A percentile compares a stretch with the other conserved stretches of the same genome.
These are phyloP conservation scores for Ascochyta pisi DNA, from an alignment of 2,329 filamentous ascomycete genomes.

Conservation along the genomic window DNA sequence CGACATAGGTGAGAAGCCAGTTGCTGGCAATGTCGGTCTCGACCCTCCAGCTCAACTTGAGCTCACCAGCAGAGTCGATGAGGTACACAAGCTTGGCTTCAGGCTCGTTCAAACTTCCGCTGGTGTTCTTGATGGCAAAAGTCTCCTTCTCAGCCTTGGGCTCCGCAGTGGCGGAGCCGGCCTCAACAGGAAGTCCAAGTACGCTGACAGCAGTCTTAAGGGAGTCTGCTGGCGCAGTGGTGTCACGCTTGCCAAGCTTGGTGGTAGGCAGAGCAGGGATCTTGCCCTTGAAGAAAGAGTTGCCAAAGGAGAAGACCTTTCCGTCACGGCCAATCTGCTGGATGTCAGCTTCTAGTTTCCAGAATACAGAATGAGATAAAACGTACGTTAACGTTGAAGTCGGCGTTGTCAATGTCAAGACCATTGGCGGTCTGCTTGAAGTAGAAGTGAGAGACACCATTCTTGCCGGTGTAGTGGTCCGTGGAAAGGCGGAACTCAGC, in stretches of 20 bases:
- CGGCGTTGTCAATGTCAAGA: slow-evolving; percentile 65
- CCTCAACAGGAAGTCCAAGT: slow-evolving; percentile 51
- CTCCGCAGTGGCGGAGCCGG: slow-evolving; percentile 43
- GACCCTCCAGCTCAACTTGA: slow-evolving; percentile 64
- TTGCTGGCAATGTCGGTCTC: slow-evolving; percentile 63
- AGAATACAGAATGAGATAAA: neutral
- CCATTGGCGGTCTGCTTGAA: slow-evolving; percentile 65
- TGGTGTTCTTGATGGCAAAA: slow-evolving; percentile 51
- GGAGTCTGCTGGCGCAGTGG: slow-evolving; percentile 53
- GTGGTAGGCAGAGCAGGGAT: slow-evolving; percentile 43
- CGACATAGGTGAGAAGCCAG: slow-evolving; percentile 65
- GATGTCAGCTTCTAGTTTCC: neutral
- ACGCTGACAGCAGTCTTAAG: slow-evolving; percentile 49
- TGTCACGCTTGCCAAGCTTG: slow-evolving; percentile 27
- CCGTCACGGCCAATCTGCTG: slow-evolving; percentile 60
- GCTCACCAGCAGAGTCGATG: slow-evolving; percentile 50
- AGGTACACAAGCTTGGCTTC: slow-evolving; percentile 63
- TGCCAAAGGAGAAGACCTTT: slow-evolving; percentile 64
- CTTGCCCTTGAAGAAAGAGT: slow-evolving; percentile 56
- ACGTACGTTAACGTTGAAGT: slow-evolving; percentile 66
- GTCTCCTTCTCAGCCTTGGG: slow-evolving; percentile 40
- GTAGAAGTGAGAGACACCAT: slow-evolving; percentile 63
- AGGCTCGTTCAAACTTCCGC: slow-evolving; percentile 59
- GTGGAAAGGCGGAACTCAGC: slow-evolving; percentile 17
- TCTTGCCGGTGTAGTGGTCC: slow-evolving; percentile 47